phyloP scores from a whole-genome alignment of 306 rosid species.

The Cucumis sativus region DNA sequence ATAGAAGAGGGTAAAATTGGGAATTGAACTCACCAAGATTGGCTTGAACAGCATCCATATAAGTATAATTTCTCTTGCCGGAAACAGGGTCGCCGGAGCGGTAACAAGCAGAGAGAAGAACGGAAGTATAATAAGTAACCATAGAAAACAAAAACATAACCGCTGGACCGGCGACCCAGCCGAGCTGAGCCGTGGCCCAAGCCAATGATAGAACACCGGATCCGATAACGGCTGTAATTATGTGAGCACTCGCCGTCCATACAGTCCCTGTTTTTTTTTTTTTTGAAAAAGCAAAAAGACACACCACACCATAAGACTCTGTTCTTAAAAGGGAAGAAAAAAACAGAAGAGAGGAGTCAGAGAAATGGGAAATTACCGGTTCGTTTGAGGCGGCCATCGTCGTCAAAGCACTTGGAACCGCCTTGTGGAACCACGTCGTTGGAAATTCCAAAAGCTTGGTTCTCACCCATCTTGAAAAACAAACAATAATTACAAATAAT shows the following conservation, averaged over 20 bases:
- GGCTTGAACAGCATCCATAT: slow-evolving; percentile 60
- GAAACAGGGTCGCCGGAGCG: slow-evolving; percentile 50
- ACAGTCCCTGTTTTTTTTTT: slow-evolving; percentile 29
- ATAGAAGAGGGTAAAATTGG: neutral
- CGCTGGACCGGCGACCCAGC: slow-evolving; percentile 82
- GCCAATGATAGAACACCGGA: slow-evolving; percentile 79
- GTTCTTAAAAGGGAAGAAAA: neutral
- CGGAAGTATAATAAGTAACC: slow-evolving; percentile 69
- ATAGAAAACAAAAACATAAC: slow-evolving; percentile 59
- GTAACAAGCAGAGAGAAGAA: slow-evolving; percentile 62
- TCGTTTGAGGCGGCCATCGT: slow-evolving; percentile 83
- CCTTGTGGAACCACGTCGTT: slow-evolving; percentile 26
- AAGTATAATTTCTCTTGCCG: slow-evolving; percentile 86
- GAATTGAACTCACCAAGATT: slow-evolving; percentile 33
- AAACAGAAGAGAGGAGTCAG: neutral
- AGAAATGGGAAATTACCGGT: slow-evolving; percentile 28
- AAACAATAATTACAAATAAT: neutral
- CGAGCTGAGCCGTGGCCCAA: slow-evolving; percentile 84
- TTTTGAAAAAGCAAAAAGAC: neutral
- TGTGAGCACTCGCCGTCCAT: slow-evolving; percentile 81
- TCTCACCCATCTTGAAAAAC: slow-evolving; percentile 40
- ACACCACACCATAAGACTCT: neutral
- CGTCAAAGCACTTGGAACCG: slow-evolving; percentile 54
- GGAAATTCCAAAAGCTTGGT: slow-evolving; percentile 42
- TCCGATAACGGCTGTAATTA: slow-evolving; percentile 79